Percentiles rank a stretch among this genome's conserved stretches.
These are phyloP conservation scores for Corinectria fuckeliana DNA, from an alignment of 2,329 filamentous ascomycete genomes.

Conservation along the genomic window DNA sequence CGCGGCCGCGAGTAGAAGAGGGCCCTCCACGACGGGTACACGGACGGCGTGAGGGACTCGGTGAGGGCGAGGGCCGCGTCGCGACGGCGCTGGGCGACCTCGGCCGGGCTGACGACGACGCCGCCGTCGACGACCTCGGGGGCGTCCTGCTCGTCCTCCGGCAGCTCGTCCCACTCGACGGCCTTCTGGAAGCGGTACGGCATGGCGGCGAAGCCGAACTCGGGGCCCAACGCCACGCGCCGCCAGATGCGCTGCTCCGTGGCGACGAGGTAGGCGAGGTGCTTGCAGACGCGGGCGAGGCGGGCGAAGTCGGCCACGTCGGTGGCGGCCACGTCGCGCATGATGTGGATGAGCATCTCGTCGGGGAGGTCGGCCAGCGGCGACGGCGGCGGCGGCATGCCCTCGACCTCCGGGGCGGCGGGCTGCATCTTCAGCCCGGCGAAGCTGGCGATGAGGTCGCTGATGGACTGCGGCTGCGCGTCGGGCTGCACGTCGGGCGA, in stretches of 20 bases:
- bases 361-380: conserved; percentile 79
- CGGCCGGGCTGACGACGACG: conserved; percentile 44
- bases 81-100: conserved; percentile 44
- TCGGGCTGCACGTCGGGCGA: conserved; percentile 48
- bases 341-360: conserved; percentile 83
- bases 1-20: conserved; percentile 86
- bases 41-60: conserved; percentile 48
- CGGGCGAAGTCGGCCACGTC: conserved; percentile 82
- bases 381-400: conserved; percentile 76
- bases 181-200: conserved; percentile 77
- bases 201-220: conserved; percentile 85
- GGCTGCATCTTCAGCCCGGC: conserved; percentile 71
- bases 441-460: conserved; percentile 80
- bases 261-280: conserved; percentile 81
- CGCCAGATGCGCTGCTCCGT: conserved; percentile 91
- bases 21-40: conserved; percentile 62
- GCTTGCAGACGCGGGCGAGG: conserved; percentile 82
- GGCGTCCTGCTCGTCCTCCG: conserved; percentile 41
- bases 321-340: conserved; percentile 71
- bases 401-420: conserved; percentile 72
- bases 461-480: conserved; percentile 59
- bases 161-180: conserved; percentile 60
- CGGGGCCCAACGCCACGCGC: conserved; percentile 69
- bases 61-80: conserved; percentile 47
- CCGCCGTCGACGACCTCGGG: conserved; percentile 41